Base-by-base conservation (phyloP, 2,329 filamentous ascomycete genomes). In the Didymella pomorum region DNA sequence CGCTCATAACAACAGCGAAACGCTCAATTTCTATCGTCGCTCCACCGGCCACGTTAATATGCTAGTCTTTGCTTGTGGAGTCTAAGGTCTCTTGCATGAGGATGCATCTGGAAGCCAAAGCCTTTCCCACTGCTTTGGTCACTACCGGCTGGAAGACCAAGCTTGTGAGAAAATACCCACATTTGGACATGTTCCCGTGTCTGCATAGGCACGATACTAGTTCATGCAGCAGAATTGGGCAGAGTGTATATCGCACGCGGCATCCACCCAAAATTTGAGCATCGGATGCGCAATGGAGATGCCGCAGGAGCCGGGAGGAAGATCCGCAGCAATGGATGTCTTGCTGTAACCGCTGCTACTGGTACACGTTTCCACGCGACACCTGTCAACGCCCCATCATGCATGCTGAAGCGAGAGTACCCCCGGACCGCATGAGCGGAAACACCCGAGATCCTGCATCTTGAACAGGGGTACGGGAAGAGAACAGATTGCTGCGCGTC, bases 311-410 rank as follows among this genome's bases (percentile, higher is more conserved):
- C 23, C 23, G 14, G 41, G 23, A 26, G 23, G 23, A 43, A 26
- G 14, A 10, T 26, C 21, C 11, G 50, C 23, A 29, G 42, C 31
- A 9, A 31, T 26, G 11, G 25, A 9, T n/a, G 20, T 16, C 3
- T 39, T 21, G 25, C 14, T 14, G 25, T 18, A 31, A 23, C 14
- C 25, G 33, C 5, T 51, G 14, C 21, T 46, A 58, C 45, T 58
- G 56, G 56, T 58, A 58, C 56, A 58, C 56, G 56, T 58, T 46
- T 23, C 45, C 20, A 28, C 21, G 26, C 26, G 47, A 29, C 47
- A 51, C 18, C 25, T 51, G 33, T 33, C 33, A 31, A 47, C 43
- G 42, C 43, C 25, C 23, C 33, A 4, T 42, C 25, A 53, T 54
- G 50, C 56, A 51, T 16, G 25, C 16, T n/a, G 31, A 31, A 58